Base-by-base conservation (phyloP, 495 filamentous ascomycete species). In the Staphylotrichum tortipilum region DNA sequence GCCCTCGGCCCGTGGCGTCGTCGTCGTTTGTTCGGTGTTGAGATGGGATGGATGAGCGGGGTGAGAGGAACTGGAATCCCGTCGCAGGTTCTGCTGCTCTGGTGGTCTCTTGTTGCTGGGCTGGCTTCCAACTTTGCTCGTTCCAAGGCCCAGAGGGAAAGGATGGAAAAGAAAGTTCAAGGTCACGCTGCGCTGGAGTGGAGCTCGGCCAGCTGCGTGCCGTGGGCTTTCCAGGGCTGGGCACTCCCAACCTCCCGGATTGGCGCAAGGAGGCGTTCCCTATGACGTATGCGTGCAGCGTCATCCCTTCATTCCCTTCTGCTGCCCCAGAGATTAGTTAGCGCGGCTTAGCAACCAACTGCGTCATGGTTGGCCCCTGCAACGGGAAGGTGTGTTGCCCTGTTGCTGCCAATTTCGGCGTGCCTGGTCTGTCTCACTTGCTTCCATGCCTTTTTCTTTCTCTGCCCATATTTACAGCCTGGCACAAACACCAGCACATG, bases 261-360 rank as follows among this genome's bases (percentile, higher is more conserved):
- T 44, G 45, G 35, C 30, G 39, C 31, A 41, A 30, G 31, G 31
- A 31, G 15, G 18, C 10, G 18, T 7, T 29, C 7, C 33, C 44
- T 50, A 57, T 57, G 55, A 57, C 55, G 55, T 57, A 53, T n/a
- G 40, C 6, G 40, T 35, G 21, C 15, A 53, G 45, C 55, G 55
- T 57, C 55, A 57, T 57, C 26, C 28, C 28, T 37, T 57, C 55
- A 57, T 57, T 33, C 28, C 28, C 44, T n/a, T 15, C 21, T 19
- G 31, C 40, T 11, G 7, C 26, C 26, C 26, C 45, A 30, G 39
- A 54, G 34, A 54, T 49, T 49, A 49, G 46, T 49, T 49, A 49
- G 46, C 31, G 52, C 40, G 30, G 50, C 34, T 46, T 46, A 11
- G 36, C 35, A 44, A 24, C 35, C 37, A 17, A 17, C 40, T 49